Percentiles rank a stretch among this genome's conserved stretches.
phyloP scores from a whole-genome alignment of 257 asterid species.

The Osmanthus fragrans region DNA sequence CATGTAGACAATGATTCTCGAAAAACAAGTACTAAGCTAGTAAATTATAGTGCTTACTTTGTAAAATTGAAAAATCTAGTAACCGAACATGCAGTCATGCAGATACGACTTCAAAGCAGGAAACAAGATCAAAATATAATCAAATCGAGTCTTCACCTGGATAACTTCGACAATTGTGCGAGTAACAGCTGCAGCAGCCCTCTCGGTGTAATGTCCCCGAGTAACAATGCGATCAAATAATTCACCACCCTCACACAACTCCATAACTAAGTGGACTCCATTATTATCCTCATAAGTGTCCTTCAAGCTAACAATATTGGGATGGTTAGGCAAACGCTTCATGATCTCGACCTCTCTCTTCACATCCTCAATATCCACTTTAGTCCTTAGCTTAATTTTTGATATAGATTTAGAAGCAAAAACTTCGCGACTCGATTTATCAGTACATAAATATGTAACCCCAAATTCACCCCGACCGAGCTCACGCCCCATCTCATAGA shows the following conservation, averaged over 20 bases:
- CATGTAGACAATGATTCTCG: neutral
- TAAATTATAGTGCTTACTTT: neutral
- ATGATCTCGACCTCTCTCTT: conserved; percentile 63
- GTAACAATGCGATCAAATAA: conserved; percentile 64
- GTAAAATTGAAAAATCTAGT: conserved; percentile 7
- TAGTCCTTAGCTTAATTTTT: conserved; percentile 60
- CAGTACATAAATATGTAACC: conserved; percentile 54
- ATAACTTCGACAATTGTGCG: conserved; percentile 64
- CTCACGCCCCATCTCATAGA: conserved; percentile 54
- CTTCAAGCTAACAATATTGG: conserved; percentile 59
- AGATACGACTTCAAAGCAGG: neutral
- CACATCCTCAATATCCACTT: conserved; percentile 63
- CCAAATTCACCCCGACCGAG: conserved; percentile 65
- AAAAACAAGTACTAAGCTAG: neutral
- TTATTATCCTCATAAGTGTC: conserved; percentile 59
- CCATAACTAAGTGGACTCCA: conserved; percentile 65
- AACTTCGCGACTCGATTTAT: conserved; percentile 35
- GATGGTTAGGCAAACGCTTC: conserved; percentile 57
- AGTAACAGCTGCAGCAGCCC: conserved; percentile 60
- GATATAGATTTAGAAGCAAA: conserved; percentile 65
- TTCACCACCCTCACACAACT: conserved; percentile 69
- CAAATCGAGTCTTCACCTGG: conserved; percentile 37
- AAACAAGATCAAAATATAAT: neutral
- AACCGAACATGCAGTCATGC: conserved; percentile 4
- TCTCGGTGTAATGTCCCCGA: conserved; percentile 58